Percentiles rank a stretch among this genome's conserved stretches.
Evolutionary conservation across 139 green algal genomes (phyloP).

Genomic region (Tetraselmis striata): DNA sequence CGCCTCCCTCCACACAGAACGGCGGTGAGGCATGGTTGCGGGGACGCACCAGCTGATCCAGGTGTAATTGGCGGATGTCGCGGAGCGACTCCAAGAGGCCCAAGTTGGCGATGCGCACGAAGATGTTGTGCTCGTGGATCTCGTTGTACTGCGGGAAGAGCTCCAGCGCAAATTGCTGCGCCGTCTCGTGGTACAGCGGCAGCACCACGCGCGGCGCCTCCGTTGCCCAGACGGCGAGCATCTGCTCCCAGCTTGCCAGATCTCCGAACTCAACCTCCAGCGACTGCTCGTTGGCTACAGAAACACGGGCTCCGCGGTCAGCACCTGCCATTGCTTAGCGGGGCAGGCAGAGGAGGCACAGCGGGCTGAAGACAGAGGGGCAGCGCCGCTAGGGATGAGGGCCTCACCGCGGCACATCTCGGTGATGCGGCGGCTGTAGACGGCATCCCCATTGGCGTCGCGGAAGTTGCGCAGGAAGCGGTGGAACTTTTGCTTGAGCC

Average conservation of each 20-base stretch:
- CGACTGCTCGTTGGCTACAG: slow-evolving; percentile 57
- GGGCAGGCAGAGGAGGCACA: not conserved
- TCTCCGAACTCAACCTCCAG: slow-evolving; percentile 86
- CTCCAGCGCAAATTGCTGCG: slow-evolving; percentile 44
- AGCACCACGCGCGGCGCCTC: slow-evolving; percentile 76
- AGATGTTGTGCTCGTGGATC: slow-evolving; percentile 41
- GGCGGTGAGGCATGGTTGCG: too few relatives aligned
- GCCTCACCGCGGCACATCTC: slow-evolving; percentile 30
- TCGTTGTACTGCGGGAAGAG: slow-evolving; percentile 35
- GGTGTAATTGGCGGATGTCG: slow-evolving; percentile 83
- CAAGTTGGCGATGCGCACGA: slow-evolving; percentile 83
- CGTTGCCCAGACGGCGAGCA: slow-evolving; percentile 76
- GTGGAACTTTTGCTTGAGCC: slow-evolving; percentile 54
- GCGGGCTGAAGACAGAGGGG: not conserved
- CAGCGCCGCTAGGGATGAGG: not conserved
- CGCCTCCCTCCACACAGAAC: too few relatives aligned
- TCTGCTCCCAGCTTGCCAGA: slow-evolving; percentile 45
- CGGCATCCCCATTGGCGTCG: slow-evolving; percentile 32
- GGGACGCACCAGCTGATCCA: slow-evolving; percentile 85
- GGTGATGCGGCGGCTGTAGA: slow-evolving; percentile 26
- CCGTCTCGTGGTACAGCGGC: slow-evolving; percentile 59
- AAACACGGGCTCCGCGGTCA: not conserved
- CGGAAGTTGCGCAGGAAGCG: slow-evolving; percentile 57
- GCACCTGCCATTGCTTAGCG: not conserved
- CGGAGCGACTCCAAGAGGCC: slow-evolving; percentile 84